Evolutionary conservation across 106 monocot genomes (phyloP).

Genomic region (Acanthochlamys bracteata): DNA sequence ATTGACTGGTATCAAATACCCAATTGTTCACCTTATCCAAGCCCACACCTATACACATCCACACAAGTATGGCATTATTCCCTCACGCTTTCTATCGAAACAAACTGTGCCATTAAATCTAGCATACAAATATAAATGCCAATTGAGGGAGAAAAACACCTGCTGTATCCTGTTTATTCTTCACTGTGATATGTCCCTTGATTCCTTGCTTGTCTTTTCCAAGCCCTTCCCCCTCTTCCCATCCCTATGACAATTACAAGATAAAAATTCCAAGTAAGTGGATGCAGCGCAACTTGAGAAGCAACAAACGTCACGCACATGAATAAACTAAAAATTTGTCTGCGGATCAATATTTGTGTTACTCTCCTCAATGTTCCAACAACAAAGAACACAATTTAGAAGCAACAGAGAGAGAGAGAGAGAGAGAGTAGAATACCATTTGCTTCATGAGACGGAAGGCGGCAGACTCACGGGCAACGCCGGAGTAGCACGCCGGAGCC

Average conservation of each 20-base stretch:
- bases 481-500: constrained; percentile 79
- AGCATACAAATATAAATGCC: not conserved
- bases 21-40: constrained; percentile 68
- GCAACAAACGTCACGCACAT: no score
- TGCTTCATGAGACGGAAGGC: constrained; percentile 99
- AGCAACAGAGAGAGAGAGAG: not conserved
- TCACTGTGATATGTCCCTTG: constrained; percentile 79
- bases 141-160: constrained; percentile 23
- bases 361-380: no score
- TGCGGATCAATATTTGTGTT: no score
- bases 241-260: no score
- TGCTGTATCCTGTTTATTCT: constrained; percentile 93
- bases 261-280: no score
- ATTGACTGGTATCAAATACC: constrained; percentile 93
- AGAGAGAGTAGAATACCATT: constrained; percentile 43
- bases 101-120: not conserved
- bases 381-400: no score
- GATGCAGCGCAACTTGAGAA: not conserved
- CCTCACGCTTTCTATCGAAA: no score
- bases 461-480: constrained; percentile 74
- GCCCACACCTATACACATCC: constrained; percentile 53
- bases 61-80: not conserved
- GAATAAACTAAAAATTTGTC: no score
- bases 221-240: constrained; percentile 99
- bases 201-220: constrained; percentile 99